Conservation (phyloP, 164 flowering plant genomes). For the Protea cynaroides region DNA sequence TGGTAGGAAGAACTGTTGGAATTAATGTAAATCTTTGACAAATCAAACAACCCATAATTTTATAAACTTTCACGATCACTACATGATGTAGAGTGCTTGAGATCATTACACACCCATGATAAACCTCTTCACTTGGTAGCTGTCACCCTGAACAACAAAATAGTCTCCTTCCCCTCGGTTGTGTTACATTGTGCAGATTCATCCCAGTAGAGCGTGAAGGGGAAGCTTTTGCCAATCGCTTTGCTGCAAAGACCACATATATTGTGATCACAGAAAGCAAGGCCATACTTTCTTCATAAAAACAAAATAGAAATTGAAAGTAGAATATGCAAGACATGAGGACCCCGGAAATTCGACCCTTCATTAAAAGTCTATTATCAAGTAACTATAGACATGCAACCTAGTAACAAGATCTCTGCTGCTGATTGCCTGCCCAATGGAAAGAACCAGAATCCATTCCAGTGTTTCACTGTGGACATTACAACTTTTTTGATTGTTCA, state of each 20-base stretch:
- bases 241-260: conserved; percentile 43
- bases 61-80: no score
- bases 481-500: no score
- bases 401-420: no score
- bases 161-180: conserved; percentile 34
- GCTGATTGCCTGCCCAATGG: no score
- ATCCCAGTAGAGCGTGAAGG: conserved; percentile 51
- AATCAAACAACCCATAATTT: no score
- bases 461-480: no score
- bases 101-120: conserved; percentile 10
- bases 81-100: neutral
- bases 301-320: neutral
- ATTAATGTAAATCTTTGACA: no score
- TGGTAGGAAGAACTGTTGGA: no score
- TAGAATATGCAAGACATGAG: neutral
- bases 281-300: neutral
- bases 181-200: conserved; percentile 41
- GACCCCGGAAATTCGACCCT: neutral
- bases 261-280: neutral
- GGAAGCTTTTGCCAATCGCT: conserved; percentile 44
- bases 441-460: no score
- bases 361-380: neutral
- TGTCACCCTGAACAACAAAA: conserved; percentile 37
- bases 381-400: neutral
- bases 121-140: conserved; percentile 9